These are phyloP conservation scores for Phycomyces blakesleeanus DNA, from an alignment of 192 early-diverging fungal genomes.

Conservation along the genomic window DNA sequence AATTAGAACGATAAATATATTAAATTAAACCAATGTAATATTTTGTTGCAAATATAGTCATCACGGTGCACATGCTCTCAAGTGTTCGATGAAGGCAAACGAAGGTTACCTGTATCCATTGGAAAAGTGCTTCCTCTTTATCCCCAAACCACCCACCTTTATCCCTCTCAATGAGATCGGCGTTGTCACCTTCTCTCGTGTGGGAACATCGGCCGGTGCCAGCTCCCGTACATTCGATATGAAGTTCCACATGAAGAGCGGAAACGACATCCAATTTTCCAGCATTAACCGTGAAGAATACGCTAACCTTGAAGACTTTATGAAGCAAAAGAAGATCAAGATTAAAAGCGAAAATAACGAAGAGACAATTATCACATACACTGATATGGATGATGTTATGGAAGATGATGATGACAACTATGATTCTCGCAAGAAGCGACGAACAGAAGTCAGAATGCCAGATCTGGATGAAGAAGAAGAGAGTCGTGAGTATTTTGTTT, in stretches of 20 bases:
- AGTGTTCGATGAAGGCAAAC: constrained; percentile 95
- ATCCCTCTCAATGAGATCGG: constrained; percentile 84
- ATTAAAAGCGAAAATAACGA: constrained; percentile 71
- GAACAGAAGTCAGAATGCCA: constrained; percentile 15
- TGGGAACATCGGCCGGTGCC: constrained; percentile 47
- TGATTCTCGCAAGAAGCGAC: constrained; percentile 32
- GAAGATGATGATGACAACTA: constrained; percentile 53
- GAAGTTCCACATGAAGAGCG: constrained; percentile 81
- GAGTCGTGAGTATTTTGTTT: constrained; percentile 56
- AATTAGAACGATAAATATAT: too few relatives aligned
- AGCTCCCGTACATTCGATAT: constrained; percentile 87
- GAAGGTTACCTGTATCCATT: constrained; percentile 93
- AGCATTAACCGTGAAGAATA: constrained; percentile 91
- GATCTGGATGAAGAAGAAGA: constrained; percentile 68
- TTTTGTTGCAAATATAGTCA: constrained; percentile 45
- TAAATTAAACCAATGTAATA: too few relatives aligned
- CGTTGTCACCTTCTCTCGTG: constrained; percentile 86
- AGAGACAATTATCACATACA: constrained; percentile 34
- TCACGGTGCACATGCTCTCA: constrained; percentile 77
- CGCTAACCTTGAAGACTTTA: constrained; percentile 72
- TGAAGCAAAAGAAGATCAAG: constrained; percentile 79
- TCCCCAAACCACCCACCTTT: constrained; percentile 90
- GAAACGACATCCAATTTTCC: constrained; percentile 79
- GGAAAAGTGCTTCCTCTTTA: constrained; percentile 90
- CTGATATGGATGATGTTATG: constrained; percentile 40